Base-by-base conservation (phyloP, 2,329 filamentous ascomycete genomes). In the Calcarisporium arbuscula region DNA sequence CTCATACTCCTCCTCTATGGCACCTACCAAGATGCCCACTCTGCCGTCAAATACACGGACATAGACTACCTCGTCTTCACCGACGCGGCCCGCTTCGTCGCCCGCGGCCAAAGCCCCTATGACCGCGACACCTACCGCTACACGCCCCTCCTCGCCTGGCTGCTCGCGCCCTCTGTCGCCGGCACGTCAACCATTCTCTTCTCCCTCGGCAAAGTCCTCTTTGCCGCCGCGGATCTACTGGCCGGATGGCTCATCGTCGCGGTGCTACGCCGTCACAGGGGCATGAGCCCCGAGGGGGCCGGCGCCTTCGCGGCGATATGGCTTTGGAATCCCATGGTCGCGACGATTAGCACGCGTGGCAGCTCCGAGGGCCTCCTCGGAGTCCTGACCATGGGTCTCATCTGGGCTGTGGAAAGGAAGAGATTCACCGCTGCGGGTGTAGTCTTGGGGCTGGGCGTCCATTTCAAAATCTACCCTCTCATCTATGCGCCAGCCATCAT, bases 51-150 rank as follows among this genome's bases (percentile, higher is more conserved):
- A 64, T 98, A 96, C 68, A 98, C 92, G 33, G 92, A 98, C 62
- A 95, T 98, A 51, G 92, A 98, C 70, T 98, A 98, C 63, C 80
- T 88, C 45, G 92, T 98, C 58, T 98, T 98, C 68, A 96, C 92
- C 31, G 90, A 96, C 58, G 92, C 92, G 18, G 78, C 92, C 3
- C 83, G 85, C 45, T 90, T 84, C 60, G 61, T 86, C 28, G 64
- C 80, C 4, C 66, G 61, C n/a, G 75, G 75, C 4, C 62, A 65
- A 30, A 85, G 85, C 0, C 92, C 92, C 2, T 98, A 98, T 58
- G 73, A 75, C 26, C 79, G 92, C 35, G 90, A 92, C 53, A 98
- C 92, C 0, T 98, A 98, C 66, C 84, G 92, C 40, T 98, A 98
- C 67, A 96, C 92, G 19, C 92, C 92, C 0, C 68, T 98, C 2